Base-by-base conservation (phyloP, 495 filamentous ascomycete species). In the Daldinia vernicosa region DNA sequence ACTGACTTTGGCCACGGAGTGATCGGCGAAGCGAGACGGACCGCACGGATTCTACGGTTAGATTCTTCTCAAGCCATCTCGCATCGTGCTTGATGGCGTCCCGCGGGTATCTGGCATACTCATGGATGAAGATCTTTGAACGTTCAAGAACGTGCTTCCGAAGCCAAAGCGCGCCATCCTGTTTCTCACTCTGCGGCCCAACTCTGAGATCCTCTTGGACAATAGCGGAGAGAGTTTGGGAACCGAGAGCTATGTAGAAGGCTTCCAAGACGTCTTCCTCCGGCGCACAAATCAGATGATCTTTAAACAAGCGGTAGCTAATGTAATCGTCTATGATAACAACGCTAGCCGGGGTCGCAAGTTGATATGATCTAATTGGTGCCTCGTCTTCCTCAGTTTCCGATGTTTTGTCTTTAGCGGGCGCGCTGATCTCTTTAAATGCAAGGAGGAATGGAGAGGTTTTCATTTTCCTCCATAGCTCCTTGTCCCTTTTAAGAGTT, bases 311-410 rank as follows among this genome's bases (percentile, higher is more conserved):
- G 30, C 89, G 88, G 75, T 93, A 97, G 67, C 88, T 91, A 63
- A 90, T 90, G 69, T 92, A 91, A 74, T 97, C 94, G 78, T 99
- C 94, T 7, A 93, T 84, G 57, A 98, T 87, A 17, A 95, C 88
- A 67, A 95, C 89, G 12, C 92, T 83, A 30, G 79, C 85, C 8
- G 94, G 89, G 9, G 84, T 77, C 3, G 90, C 87, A 27, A 98
- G 87, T 45, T 87, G 87, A 80, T 89, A 97, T 66, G 93, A 88
- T 71, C 89, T 90, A 75, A 96, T 89, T 8, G 86, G 86, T 27
- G 88, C 82, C 43, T 90, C 90, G 14, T 89, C 87, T 28, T 93
- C 91, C 1, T 96, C 92, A 14, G 84, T 81, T 19, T 88, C 84
- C 24, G 72, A 69, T 14, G 84, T 80, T 51, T 86, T 83, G n/a